Percentiles rank a stretch among this genome's conserved stretches.
phyloP scores from a whole-genome alignment of 768 basidiomycete genomes.

The Xerocomus spinulosus region DNA sequence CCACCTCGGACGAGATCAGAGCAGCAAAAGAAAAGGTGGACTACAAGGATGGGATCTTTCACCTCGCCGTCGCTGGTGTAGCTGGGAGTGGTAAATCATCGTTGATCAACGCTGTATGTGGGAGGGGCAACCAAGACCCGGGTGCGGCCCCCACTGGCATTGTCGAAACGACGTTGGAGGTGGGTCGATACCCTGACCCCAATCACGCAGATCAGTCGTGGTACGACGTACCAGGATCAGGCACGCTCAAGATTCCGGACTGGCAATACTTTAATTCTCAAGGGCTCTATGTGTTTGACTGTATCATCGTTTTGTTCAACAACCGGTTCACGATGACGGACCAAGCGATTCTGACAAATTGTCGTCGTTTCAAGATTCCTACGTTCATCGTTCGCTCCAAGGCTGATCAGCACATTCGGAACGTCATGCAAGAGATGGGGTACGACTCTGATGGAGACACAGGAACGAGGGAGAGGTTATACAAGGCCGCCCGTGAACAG shows the following conservation, averaged over 20 bases:
- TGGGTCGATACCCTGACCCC: constrained; percentile 29
- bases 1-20: constrained; percentile 23
- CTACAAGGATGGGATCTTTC: constrained; percentile 28
- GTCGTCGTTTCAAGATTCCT: constrained; percentile 32
- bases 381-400: constrained; percentile 36
- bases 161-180: constrained; percentile 30
- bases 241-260: constrained; percentile 32
- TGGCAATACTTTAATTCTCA: constrained; percentile 39
- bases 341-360: constrained; percentile 32
- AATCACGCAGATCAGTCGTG: constrained; percentile 25
- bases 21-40: constrained; percentile 22
- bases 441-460: constrained; percentile 24
- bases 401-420: constrained; percentile 30
- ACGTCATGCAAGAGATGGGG: constrained; percentile 25
- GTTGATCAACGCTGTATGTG: constrained; percentile 32
- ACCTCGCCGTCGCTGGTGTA: constrained; percentile 29
- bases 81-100: constrained; percentile 32
- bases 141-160: constrained; percentile 31
- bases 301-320: constrained; percentile 33
- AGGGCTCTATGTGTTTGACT: constrained; percentile 36
- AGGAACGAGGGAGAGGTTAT: constrained; percentile 13
- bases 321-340: constrained; percentile 35
- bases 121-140: constrained; percentile 23
- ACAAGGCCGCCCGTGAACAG: constrained; percentile 24
- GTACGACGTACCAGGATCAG: constrained; percentile 38